Percentiles rank a stretch among this genome's conserved stretches.
Evolutionary conservation across 176 grass and related monocot genomes (phyloP).

Genomic region (Triticum urartu): DNA sequence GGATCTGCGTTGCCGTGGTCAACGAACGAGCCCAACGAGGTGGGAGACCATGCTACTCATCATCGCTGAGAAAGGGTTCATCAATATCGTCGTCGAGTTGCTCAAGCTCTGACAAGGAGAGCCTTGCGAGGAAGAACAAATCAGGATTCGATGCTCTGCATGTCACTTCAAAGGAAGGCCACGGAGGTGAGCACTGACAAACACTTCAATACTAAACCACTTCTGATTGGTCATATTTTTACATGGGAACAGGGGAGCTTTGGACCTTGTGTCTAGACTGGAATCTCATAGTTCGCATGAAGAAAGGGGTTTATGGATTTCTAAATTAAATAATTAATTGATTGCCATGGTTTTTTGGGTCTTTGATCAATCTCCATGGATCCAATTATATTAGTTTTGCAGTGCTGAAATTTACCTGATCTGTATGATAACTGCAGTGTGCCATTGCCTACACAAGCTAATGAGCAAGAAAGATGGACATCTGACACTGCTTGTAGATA

Average conservation of each 20-base stretch:
- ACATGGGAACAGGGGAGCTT: not conserved
- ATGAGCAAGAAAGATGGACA: not conserved
- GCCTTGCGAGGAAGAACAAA: conserved; percentile 81
- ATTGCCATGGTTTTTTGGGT: not conserved
- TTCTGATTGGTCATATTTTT: not conserved
- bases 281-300: not conserved
- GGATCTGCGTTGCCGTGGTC: conserved; percentile 79
- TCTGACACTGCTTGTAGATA: conserved; percentile 51
- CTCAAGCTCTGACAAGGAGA: conserved; percentile 80
- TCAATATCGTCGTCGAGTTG: conserved; percentile 83
- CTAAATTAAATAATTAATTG: not conserved
- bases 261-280: not conserved
- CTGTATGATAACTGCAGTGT: not conserved
- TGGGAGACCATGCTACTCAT: conserved; percentile 76
- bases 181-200: conserved; percentile 59
- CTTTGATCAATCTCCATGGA: conserved; percentile 9
- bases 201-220: not conserved
- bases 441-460: not conserved
- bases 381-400: too few species aligned
- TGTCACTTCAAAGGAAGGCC: conserved; percentile 77
- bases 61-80: conserved; percentile 70
- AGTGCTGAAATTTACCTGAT: not conserved
- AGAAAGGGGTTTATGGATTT: not conserved
- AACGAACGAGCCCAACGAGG: conserved; percentile 75
- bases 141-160: conserved; percentile 79